Base-by-base conservation (phyloP, 768 basidiomycete genomes). In the Panellus pusillus region DNA sequence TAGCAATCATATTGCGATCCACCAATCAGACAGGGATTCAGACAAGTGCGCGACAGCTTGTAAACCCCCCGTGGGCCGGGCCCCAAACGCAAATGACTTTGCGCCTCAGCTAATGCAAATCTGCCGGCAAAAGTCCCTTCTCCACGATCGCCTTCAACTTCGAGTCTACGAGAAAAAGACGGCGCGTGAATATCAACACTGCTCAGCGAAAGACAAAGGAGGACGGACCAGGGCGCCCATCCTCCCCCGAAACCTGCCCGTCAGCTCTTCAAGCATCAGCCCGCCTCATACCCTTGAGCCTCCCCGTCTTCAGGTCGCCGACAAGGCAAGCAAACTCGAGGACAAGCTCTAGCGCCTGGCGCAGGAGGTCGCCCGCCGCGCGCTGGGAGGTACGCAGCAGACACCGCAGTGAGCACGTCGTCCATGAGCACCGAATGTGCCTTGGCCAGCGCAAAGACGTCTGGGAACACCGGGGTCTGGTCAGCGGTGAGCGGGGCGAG, bases 361-460 rank as follows among this genome's bases (percentile, higher is more conserved):
- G 78, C 20, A 93, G 72, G 29, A 85, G 68, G 58, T 89, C 88
- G 1, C 85, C 82, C 1, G 80, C 82, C 7, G 76, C 74, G 58
- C 79, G 75, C 66, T 93, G 91, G 3, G 78, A 76, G 1, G 87
- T 84, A 38, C 87, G 74, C 43, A 93, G 67, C 20, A 92, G 72
- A 64, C 90, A 92, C 13, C n/a, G 88, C 86, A 50, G 78, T 84
- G 39, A 93, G 78, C 12, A 93, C 83, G 52, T 87, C 79, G 62
- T 93, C 87, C 63, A 94, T 66, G 39, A 91, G 66, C 4, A 66
- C 67, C 0, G 87, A 88, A 67, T 94, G 92, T 19, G 77, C 74
- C 8, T 78, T 75, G 0, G 86, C 79, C 15, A 93, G 76, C 29
- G 83, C 76, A 63, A 93, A 93, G 6, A 91, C 83, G 56, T 92